Conservation (phyloP, 768 basidiomycete species). For the Tubosaeta brunneosetosa region DNA sequence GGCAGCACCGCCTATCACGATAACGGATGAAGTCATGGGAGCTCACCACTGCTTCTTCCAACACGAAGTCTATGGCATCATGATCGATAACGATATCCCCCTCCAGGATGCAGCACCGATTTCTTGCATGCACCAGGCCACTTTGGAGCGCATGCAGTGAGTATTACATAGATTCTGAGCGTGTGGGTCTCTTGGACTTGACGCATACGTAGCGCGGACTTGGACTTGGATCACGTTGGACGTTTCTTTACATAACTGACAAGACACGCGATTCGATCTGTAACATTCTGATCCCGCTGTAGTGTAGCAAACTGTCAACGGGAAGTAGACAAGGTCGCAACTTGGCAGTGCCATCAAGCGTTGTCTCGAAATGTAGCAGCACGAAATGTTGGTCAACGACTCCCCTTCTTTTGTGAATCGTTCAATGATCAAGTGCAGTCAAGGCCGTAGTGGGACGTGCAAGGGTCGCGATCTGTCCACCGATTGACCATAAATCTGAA, state of each 20-base stretch:
- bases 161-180: not conserved
- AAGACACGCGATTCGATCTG: not conserved
- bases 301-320: not conserved
- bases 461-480: not conserved
- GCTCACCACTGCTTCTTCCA: conserved; percentile 3
- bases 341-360: not conserved
- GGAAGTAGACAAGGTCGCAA: not conserved
- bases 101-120: not conserved
- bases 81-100: not conserved
- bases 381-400: not conserved
- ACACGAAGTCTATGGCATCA: not conserved
- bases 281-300: not conserved
- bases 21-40: conserved; percentile 5
- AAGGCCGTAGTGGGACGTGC: not conserved
- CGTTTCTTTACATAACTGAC: not conserved
- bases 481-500: not conserved
- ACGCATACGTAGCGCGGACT: not conserved
- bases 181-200: not conserved
- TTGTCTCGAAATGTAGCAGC: not conserved
- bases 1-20: conserved; percentile 9
- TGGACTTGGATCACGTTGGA: not conserved
- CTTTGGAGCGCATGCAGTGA: not conserved
- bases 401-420: not conserved
- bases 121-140: not conserved
- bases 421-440: not conserved